These are phyloP conservation scores for Metarhizium anisopliae DNA, from an alignment of 2,329 filamentous ascomycete genomes.

Conservation along the genomic window DNA sequence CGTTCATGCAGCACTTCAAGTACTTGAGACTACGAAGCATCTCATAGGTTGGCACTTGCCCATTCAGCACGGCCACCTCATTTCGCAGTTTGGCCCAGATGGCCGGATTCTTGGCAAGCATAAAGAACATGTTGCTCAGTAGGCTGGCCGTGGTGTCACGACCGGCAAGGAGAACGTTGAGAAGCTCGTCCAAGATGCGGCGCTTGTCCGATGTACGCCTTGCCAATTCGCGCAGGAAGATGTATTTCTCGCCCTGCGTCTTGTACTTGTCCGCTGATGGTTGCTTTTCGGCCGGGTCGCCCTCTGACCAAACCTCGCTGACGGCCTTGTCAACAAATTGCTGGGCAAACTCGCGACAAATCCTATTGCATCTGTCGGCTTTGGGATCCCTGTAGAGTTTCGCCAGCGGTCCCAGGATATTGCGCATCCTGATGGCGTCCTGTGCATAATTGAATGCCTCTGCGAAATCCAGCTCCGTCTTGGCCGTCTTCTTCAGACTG, in stretches of 20 bases:
- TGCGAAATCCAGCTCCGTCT: neutral
- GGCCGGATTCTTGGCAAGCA: slow-evolving; percentile 23
- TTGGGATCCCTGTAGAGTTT: slow-evolving; percentile 53
- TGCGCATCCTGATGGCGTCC: slow-evolving; percentile 19
- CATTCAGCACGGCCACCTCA: slow-evolving; percentile 19
- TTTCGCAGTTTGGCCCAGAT: slow-evolving; percentile 32
- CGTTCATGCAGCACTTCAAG: slow-evolving; percentile 13
- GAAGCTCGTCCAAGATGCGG: slow-evolving; percentile 19
- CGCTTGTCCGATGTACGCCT: slow-evolving; percentile 21
- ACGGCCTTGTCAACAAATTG: slow-evolving; percentile 62
- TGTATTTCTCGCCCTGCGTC: slow-evolving; percentile 14
- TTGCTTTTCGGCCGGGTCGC: slow-evolving; percentile 26
- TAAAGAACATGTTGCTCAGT: slow-evolving; percentile 37
- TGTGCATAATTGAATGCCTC: slow-evolving; percentile 2
- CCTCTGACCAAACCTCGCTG: slow-evolving; percentile 24
- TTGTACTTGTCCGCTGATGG: slow-evolving; percentile 8
- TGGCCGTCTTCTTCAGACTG: slow-evolving; percentile 21
- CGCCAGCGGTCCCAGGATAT: slow-evolving; percentile 35
- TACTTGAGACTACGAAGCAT: slow-evolving; percentile 13
- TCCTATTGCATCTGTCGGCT: slow-evolving; percentile 52
- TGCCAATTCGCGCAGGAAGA: slow-evolving; percentile 22
- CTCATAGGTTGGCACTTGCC: slow-evolving; percentile 12
- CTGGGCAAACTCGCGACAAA: slow-evolving; percentile 1
- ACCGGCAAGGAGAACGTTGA: slow-evolving; percentile 37
- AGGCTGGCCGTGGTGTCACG: slow-evolving; percentile 46